Conservation (phyloP, 805 yeast genomes). For the Kazachstania psychrophila region DNA sequence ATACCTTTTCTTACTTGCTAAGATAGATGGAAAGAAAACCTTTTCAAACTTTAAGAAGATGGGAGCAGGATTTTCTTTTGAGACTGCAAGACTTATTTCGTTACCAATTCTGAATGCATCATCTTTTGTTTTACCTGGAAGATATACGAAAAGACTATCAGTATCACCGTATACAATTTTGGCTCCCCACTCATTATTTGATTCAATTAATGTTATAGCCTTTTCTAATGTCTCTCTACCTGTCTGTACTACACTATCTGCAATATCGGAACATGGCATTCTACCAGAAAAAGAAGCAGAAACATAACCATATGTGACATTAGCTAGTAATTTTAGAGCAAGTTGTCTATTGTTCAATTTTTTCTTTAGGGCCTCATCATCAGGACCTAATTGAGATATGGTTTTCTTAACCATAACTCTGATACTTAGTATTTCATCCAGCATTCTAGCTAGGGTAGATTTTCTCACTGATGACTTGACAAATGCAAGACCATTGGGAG, state of each 20-base stretch:
- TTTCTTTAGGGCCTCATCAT: slow-evolving; percentile 41
- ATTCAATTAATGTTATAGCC: slow-evolving; percentile 63
- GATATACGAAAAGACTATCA: slow-evolving; percentile 81
- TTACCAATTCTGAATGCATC: slow-evolving; percentile 75
- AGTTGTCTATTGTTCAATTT: slow-evolving; percentile 69
- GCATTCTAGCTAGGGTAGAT: slow-evolving; percentile 74
- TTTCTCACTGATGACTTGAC: slow-evolving; percentile 56
- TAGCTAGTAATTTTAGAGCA: slow-evolving; percentile 83
- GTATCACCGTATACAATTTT: slow-evolving; percentile 96
- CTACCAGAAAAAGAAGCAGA: slow-evolving; percentile 93
- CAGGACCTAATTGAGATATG: slow-evolving; percentile 41
- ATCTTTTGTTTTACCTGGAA: slow-evolving; percentile 68
- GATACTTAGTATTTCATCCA: slow-evolving; percentile 71
- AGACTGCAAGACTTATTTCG: slow-evolving; percentile 56
- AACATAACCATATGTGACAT: slow-evolving; percentile 92
- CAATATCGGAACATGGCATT: slow-evolving; percentile 93
- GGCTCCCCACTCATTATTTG: slow-evolving; percentile 60
- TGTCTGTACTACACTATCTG: slow-evolving; percentile 87
- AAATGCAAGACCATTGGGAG: slow-evolving; percentile 86
- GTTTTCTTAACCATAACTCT: slow-evolving; percentile 71
- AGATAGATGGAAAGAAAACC: slow-evolving; percentile 78
- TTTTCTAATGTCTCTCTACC: slow-evolving; percentile 76
- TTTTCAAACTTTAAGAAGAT: slow-evolving; percentile 81
- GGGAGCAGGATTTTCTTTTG: slow-evolving; percentile 68
- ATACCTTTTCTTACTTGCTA: slow-evolving; percentile 81